Conservation (phyloP, 345 rosid species). For the Moricandia moricandioides region DNA sequence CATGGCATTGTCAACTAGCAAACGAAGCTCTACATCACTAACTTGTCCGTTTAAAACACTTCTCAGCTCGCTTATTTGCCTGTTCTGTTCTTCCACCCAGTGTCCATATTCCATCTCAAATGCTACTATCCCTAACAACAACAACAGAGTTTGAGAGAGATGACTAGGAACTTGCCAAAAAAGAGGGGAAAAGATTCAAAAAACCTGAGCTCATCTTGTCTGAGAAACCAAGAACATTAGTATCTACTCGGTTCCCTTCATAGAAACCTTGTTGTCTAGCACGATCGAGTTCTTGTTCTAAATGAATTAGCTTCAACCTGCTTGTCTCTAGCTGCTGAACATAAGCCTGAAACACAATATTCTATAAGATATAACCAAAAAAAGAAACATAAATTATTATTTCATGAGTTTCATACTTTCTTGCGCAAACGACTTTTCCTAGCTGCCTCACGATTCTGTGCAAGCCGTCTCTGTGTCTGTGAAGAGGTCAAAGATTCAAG, state of each 20-base stretch:
- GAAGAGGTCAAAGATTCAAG: background rate
- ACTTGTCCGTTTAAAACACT: slow-evolving; percentile 56
- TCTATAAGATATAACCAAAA: background rate
- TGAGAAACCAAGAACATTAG: slow-evolving; percentile 49
- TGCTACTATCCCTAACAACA: slow-evolving; percentile 54
- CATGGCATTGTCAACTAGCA: slow-evolving; percentile 64
- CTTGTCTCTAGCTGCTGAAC: slow-evolving; percentile 95
- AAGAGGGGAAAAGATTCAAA: slow-evolving; percentile 29
- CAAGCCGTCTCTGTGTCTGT: slow-evolving; percentile 88
- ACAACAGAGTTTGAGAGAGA: background rate
- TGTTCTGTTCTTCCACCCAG: slow-evolving; percentile 82
- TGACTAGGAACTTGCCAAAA: background rate
- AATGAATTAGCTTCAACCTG: slow-evolving; percentile 72
- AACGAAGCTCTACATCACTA: slow-evolving; percentile 59
- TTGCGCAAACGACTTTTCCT: slow-evolving; percentile 94
- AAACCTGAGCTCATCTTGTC: slow-evolving; percentile 66
- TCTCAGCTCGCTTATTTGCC: slow-evolving; percentile 59
- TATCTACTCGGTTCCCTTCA: slow-evolving; percentile 52
- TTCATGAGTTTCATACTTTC: slow-evolving; percentile 50
- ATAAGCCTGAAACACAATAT: slow-evolving; percentile 63
- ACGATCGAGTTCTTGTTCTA: slow-evolving; percentile 83
- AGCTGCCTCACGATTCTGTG: slow-evolving; percentile 98
- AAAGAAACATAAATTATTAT: background rate
- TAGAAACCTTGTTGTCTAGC: slow-evolving; percentile 76
- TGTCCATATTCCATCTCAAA: slow-evolving; percentile 88